Evolutionary conservation across 2,329 filamentous ascomycete species (phyloP).

Genomic region (Colletotrichum phormii): DNA sequence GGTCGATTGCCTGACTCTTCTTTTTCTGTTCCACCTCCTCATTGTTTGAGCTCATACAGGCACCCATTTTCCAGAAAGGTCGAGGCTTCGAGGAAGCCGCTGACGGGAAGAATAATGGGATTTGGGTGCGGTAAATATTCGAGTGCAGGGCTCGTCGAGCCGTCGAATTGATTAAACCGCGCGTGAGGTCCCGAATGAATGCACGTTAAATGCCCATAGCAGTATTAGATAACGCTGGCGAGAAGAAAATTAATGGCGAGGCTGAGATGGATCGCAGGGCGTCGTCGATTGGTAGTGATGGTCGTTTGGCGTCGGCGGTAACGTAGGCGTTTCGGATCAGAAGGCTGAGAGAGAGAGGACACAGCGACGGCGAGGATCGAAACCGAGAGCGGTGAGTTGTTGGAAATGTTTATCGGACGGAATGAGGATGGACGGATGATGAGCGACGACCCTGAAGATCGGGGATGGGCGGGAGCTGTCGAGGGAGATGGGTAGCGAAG

Average conservation of each 20-base stretch:
- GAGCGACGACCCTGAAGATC: conserved; percentile 15
- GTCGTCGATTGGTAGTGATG: conserved; percentile 1
- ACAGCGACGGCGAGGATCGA: conserved; percentile 1
- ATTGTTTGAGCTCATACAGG: conserved; percentile 89
- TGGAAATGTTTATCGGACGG: conserved; percentile 7
- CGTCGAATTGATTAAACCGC: background rate
- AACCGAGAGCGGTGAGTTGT: background rate
- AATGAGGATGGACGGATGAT: conserved; percentile 28
- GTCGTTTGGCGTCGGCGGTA: conserved; percentile 26
- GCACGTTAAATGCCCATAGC: conserved; percentile 36
- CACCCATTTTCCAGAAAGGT: conserved; percentile 76
- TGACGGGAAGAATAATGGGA: background rate
- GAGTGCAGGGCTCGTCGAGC: conserved; percentile 5
- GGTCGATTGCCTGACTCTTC: conserved; percentile 95
- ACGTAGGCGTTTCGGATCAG: conserved; percentile 7
- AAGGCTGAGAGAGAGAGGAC: background rate
- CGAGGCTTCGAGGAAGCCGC: conserved; percentile 5
- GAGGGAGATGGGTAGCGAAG: conserved; percentile 36
- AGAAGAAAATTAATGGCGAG: background rate
- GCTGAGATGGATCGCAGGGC: background rate
- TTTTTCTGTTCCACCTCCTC: conserved; percentile 95
- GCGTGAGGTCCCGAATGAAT: background rate
- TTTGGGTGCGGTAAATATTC: conserved; percentile 2
- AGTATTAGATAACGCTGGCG: background rate
- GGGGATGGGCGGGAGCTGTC: conserved; percentile 31